phyloP scores from a whole-genome alignment of 768 basidiomycete species.

The Mycena floridula region DNA sequence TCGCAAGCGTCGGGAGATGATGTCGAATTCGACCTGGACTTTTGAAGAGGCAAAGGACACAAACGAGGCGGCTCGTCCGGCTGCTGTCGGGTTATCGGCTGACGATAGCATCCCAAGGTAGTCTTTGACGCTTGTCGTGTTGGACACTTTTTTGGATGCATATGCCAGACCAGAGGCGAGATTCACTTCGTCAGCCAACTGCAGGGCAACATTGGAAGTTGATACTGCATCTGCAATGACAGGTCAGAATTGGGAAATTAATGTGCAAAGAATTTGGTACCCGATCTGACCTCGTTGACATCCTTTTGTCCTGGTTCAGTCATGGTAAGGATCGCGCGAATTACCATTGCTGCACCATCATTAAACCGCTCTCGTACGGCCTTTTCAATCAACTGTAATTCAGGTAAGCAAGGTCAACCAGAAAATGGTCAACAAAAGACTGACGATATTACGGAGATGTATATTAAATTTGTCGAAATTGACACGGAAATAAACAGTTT shows the following conservation, averaged over 20 bases:
- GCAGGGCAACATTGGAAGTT: slow-evolving; percentile 54
- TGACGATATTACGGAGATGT: slow-evolving; percentile 80
- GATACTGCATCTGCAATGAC: slow-evolving; percentile 53
- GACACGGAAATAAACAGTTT: slow-evolving; percentile 73
- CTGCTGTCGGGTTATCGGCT: slow-evolving; percentile 76
- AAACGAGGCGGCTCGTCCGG: slow-evolving; percentile 66
- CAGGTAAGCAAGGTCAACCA: slow-evolving; percentile 8
- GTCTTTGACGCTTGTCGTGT: slow-evolving; percentile 61
- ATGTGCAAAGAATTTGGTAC: slow-evolving; percentile 25
- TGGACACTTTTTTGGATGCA: slow-evolving; percentile 47
- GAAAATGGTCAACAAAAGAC: slow-evolving; percentile 14
- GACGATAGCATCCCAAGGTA: slow-evolving; percentile 77
- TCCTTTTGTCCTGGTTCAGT: slow-evolving; percentile 60
- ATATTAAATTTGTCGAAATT: slow-evolving; percentile 87
- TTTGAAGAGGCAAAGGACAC: slow-evolving; percentile 65
- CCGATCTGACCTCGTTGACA: slow-evolving; percentile 58
- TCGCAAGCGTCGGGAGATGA: slow-evolving; percentile 60
- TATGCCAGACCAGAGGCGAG: slow-evolving; percentile 60
- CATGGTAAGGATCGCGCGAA: slow-evolving; percentile 65
- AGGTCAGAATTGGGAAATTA: too few relatives aligned
- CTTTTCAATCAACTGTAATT: slow-evolving; percentile 62
- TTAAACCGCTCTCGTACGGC: slow-evolving; percentile 82
- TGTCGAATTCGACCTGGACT: slow-evolving; percentile 76
- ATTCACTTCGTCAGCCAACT: slow-evolving; percentile 56
- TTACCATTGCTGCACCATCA: slow-evolving; percentile 59